phyloP scores from a whole-genome alignment of 1,139 yeast species.

The Suhomyces maxii region DNA sequence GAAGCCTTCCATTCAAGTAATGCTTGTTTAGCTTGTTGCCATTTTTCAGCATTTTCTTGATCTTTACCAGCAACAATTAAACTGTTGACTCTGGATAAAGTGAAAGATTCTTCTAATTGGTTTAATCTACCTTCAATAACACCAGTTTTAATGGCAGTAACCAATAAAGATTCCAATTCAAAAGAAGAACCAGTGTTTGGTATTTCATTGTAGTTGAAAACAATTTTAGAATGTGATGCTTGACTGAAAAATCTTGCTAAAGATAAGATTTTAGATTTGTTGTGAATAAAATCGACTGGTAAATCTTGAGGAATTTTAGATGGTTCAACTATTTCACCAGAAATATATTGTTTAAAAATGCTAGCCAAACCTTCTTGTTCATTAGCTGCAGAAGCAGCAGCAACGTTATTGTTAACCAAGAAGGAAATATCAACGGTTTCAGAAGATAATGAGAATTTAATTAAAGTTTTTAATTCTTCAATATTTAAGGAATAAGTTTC shows the following conservation, averaged over 20 bases:
- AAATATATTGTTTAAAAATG: slow-evolving; percentile 35
- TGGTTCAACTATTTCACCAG: slow-evolving; percentile 31
- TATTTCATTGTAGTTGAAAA: slow-evolving; percentile 41
- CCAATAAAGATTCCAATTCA: slow-evolving; percentile 44
- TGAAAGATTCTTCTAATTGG: slow-evolving; percentile 45
- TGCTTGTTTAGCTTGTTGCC: slow-evolving; percentile 38
- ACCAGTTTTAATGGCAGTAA: slow-evolving; percentile 46
- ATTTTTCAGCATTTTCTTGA: slow-evolving; percentile 33
- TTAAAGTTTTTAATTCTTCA: slow-evolving; percentile 36
- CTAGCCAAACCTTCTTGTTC: slow-evolving; percentile 23
- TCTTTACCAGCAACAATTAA: slow-evolving; percentile 41
- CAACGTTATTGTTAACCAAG: slow-evolving; percentile 43
- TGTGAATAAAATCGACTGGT: slow-evolving; percentile 26
- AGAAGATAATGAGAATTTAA: slow-evolving; percentile 41
- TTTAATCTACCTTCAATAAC: slow-evolving; percentile 50
- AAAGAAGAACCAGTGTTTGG: slow-evolving; percentile 33
- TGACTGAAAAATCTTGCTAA: slow-evolving; percentile 41
- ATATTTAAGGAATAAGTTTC: slow-evolving; percentile 21
- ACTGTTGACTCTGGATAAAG: slow-evolving; percentile 45
- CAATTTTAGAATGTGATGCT: slow-evolving; percentile 26
- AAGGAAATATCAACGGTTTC: slow-evolving; percentile 46
- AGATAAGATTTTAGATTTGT: slow-evolving; percentile 44
- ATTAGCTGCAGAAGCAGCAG: slow-evolving; percentile 27
- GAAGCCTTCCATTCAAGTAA: slow-evolving; percentile 44
- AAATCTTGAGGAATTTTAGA: slow-evolving; percentile 16